Percentiles rank a stretch among this genome's conserved stretches.
Conservation (phyloP, 768 basidiomycete species). For the Agaricus subrufescens region DNA sequence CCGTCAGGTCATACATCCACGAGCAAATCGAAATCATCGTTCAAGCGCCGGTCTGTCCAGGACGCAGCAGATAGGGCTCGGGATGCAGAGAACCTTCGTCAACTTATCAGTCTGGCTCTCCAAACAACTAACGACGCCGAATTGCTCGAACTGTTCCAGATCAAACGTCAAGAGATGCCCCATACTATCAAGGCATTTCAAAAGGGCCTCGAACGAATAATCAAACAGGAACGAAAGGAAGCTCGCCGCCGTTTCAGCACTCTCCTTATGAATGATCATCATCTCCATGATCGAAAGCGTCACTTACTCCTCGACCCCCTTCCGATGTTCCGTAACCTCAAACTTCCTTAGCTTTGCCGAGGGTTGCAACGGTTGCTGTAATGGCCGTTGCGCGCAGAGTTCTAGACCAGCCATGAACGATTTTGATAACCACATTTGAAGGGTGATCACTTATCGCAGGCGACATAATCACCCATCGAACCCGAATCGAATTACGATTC, state of each 20-base stretch:
- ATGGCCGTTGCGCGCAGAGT: no score
- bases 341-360: no score
- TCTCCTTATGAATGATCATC: no score
- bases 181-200: slow-evolving; percentile 81
- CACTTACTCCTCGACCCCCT: no score
- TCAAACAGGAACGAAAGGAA: slow-evolving; percentile 25
- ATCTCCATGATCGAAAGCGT: no score
- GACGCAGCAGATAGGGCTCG: slow-evolving; percentile 37
- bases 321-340: no score
- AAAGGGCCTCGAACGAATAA: slow-evolving; percentile 41
- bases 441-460: no score
- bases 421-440: no score
- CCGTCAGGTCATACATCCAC: slow-evolving; percentile 1
- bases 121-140: slow-evolving; percentile 55
- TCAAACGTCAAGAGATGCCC: slow-evolving; percentile 64
- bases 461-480: no score
- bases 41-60: slow-evolving; percentile 23
- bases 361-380: no score
- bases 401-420: no score
- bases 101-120: slow-evolving; percentile 55
- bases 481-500: no score
- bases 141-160: slow-evolving; percentile 59
- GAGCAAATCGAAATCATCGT: slow-evolving; percentile 17
- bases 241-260: neutral
- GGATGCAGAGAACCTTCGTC: slow-evolving; percentile 54